Evolutionary conservation across 495 filamentous ascomycete genomes (phyloP), one percentile per base, ranked within the genome.

Genomic region (Thozetella sp.): DNA sequence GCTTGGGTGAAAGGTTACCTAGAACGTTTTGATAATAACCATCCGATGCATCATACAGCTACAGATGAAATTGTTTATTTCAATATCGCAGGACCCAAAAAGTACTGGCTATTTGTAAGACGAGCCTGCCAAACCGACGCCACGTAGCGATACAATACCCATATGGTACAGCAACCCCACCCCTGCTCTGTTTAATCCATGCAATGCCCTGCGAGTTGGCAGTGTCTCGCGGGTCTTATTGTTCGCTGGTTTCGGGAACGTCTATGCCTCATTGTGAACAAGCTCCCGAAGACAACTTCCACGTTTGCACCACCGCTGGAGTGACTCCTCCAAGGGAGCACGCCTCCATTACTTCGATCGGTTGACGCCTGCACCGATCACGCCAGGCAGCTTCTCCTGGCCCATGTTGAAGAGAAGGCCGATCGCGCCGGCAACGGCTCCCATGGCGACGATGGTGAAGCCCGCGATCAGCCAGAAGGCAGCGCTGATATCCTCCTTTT

Each of bases 401-500:
- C 95, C 95, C 64, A 97, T 88, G 48, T 77, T 84, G 61, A 86
- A 92, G 65, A 98, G 66, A 80, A 96, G 71, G 1, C 89, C 86
- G 65, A 99, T 83, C 6, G 86, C 86, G 72, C 86, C 88, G 17
- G 75, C 72, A 3, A 90, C 67, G 25, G 87, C 75, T 22, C 83
- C 74, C 11, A 91, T 69, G 25, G 92, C 76, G 22, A 85, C 68
- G 46, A 96, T 76, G 6, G 81, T 86, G 43, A 95, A 87, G 2
- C 87, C 83, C 3, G 84, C 79, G 64, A 99, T 79, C 40, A 99
- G 73, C 83, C 93, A 96, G 72, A 99, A 98, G 37, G 86, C 86
- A 20, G 87, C 83, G 73, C 90, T 93, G 50, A 98, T 75, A 71
- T 99, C 93, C 67, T 87, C 87, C 83, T 97, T 99, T 74, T 96